Evolutionary conservation across 306 rosid genomes (phyloP), one percentile per base, ranked within the genome.

Genomic region (Myrica gale): DNA sequence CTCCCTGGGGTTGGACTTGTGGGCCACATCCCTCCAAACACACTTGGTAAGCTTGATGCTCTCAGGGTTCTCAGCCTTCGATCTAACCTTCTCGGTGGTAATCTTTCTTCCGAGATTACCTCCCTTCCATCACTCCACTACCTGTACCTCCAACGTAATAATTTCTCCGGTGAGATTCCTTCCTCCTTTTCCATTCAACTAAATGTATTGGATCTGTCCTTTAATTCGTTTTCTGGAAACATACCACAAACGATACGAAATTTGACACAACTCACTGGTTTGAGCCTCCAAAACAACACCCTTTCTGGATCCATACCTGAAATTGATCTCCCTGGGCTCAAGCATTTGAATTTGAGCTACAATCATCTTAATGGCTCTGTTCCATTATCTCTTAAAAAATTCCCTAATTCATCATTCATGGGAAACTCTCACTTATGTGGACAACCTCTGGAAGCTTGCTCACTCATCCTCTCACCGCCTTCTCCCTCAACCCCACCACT

Each of bases 1-100:
- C 94, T 91, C 76, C 97, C 98, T 2, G 98, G 97, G 53, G 75
- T 90, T 21, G 98, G 97, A 74, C 88, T 94, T 42, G 78, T 90
- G 1, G 98, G 98, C 63, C 19, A 88, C 16, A 86, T 94, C 50
- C 97, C 97, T 19, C 32, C 87, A 23, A 83, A 83, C 69, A 94
- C 98, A 41, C 86, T 94, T 3, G 92, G 97, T 69, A 91, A 80
- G 86, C 96, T 94, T 20, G 90, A 86, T 78, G 89, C 87, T 20
- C 97, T 91, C 21, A 81, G 56, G 61, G 52, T 21, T 62, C 93
- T 94, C 70, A 94, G 98, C 83, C 97, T 94, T 45, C 88, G 96
- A 6, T 94, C 96, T 65, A 94, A 94, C 83, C 90, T 82, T 55
- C 97, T 94, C 47, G 72, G 9, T 37, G 98, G 98, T 69, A 78